phyloP scores from a whole-genome alignment of 2,329 filamentous ascomycete genomes.

The Microsporum canis region DNA sequence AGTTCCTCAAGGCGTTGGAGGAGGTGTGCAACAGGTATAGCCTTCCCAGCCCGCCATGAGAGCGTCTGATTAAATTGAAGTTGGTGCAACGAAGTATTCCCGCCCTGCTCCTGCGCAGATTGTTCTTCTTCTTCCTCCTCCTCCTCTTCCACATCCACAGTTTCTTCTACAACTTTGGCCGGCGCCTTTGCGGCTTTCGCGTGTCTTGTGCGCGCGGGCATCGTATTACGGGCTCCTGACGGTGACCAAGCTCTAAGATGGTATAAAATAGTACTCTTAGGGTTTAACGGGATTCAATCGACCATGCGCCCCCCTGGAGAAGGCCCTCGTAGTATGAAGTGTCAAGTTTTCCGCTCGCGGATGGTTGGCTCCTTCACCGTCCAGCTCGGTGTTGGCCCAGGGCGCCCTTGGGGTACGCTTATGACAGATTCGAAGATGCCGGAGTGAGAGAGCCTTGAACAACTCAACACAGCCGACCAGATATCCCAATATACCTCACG shows the following conservation, averaged over 20 bases:
- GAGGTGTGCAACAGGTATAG: slow-evolving; percentile 73
- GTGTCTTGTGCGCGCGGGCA: slow-evolving; percentile 36
- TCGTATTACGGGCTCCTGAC: slow-evolving; percentile 18
- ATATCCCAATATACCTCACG: not conserved
- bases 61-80: slow-evolving; percentile 77
- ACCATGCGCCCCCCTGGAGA: not conserved
- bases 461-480: not conserved
- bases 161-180: slow-evolving; percentile 20
- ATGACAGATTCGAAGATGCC: not conserved
- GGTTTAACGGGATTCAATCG: not conserved
- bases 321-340: not conserved
- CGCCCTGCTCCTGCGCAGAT: slow-evolving; percentile 21
- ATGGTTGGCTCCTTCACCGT: not conserved
- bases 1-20: slow-evolving; percentile 69
- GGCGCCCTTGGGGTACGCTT: not conserved
- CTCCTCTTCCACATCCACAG: not conserved
- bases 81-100: slow-evolving; percentile 22
- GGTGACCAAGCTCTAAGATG: not conserved
- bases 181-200: slow-evolving; percentile 21
- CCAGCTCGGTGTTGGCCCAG: not conserved
- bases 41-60: slow-evolving; percentile 82
- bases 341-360: not conserved
- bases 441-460: not conserved
- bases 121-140: slow-evolving; percentile 1
- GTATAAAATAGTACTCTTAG: not conserved